phyloP scores from a whole-genome alignment of 257 asterid genomes.

The Capsicum pubescens region DNA sequence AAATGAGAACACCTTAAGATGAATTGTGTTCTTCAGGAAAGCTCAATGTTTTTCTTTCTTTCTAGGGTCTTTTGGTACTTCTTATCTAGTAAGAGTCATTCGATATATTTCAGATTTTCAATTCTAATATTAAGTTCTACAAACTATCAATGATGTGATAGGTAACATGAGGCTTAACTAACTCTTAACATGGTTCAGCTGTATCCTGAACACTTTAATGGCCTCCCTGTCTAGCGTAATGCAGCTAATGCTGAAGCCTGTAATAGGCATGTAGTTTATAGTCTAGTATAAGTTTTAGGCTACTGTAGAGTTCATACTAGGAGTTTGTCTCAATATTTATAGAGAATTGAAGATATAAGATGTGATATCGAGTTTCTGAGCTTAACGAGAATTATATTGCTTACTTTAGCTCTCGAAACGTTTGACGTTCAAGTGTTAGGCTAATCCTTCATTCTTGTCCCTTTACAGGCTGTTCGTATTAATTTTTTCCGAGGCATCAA shows the following conservation, averaged over 20 bases:
- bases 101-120: no score
- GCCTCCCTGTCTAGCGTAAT: background rate
- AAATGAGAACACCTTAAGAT: no score
- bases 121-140: no score
- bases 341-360: background rate
- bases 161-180: no score
- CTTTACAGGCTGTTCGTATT: slow-evolving; percentile 70
- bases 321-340: background rate
- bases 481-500: slow-evolving; percentile 88
- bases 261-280: background rate
- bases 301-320: background rate
- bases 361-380: slow-evolving; percentile 2
- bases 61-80: no score
- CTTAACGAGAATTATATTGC: background rate
- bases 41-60: no score
- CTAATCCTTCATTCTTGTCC: slow-evolving; percentile 28
- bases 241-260: background rate
- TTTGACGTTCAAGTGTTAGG: background rate
- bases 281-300: background rate
- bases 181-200: no score
- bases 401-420: background rate
- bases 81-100: no score
- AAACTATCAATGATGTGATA: no score
- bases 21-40: no score
- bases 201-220: no score